phyloP scores from a whole-genome alignment of 2,329 filamentous ascomycete species.

The Ilyonectria destructans region DNA sequence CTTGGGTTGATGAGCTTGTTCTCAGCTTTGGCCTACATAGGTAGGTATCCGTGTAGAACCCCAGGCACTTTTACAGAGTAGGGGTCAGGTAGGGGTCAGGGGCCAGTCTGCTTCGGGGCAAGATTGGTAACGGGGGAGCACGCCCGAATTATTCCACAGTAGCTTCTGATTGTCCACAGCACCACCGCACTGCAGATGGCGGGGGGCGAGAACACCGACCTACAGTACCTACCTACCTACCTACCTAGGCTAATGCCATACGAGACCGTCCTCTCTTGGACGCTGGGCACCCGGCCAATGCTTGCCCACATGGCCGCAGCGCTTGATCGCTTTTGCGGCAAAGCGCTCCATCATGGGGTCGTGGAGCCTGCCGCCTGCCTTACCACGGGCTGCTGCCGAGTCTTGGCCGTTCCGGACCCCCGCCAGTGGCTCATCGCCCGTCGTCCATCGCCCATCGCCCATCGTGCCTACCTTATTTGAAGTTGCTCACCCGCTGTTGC shows the following conservation, averaged over 20 bases:
- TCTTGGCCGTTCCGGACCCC: constrained; percentile 11
- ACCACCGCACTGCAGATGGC: not conserved
- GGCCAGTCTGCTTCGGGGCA: constrained; percentile 22
- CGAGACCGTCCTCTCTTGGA: not conserved
- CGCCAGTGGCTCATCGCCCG: not conserved
- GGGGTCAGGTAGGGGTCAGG: constrained; percentile 1
- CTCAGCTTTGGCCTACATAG: constrained; percentile 15
- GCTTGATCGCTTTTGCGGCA: constrained; percentile 2
- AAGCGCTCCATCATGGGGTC: constrained; percentile 13
- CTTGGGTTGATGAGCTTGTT: constrained; percentile 24
- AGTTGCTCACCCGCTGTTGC: constrained; percentile 34
- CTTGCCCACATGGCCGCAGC: not conserved
- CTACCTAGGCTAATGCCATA: not conserved
- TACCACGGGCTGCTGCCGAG: constrained; percentile 8
- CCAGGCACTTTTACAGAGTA: not conserved
- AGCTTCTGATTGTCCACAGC: not conserved
- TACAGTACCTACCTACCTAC: no score
- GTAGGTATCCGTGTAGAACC: constrained; percentile 23
- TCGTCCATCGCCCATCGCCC: constrained; percentile 18
- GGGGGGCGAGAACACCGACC: no score
- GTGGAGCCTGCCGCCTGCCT: not conserved
- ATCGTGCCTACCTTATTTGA: constrained; percentile 42
- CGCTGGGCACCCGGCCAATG: not conserved
- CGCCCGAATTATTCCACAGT: not conserved
- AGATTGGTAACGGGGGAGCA: constrained; percentile 5